Evolutionary conservation across 2,329 filamentous ascomycete species (phyloP).

Genomic region (Byssothecium circinans): DNA sequence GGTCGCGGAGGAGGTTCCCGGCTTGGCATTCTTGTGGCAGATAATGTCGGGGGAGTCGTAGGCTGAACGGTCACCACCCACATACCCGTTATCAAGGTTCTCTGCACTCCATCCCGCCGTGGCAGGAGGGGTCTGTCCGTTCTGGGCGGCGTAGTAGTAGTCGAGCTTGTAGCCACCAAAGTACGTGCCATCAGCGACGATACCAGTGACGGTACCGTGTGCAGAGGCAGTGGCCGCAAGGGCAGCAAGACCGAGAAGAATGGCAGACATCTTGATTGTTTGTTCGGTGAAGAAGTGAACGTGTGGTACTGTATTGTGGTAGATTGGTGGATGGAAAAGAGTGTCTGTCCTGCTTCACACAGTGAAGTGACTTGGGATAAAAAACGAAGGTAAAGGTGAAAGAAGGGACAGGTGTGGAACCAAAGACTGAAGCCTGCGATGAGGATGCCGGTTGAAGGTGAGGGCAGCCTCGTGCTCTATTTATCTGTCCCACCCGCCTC

Average conservation of each 20-base stretch:
- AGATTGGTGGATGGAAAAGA: conserved; percentile 22
- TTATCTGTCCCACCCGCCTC: conserved; percentile 15
- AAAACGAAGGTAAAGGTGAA: conserved; percentile 22
- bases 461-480: conserved; percentile 18
- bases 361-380: conserved; percentile 33
- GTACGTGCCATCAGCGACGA: conserved; percentile 52
- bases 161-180: conserved; percentile 49
- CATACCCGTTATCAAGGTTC: conserved; percentile 43
- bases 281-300: conserved; percentile 24
- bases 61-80: conserved; percentile 24
- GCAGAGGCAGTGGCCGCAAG: conserved; percentile 47
- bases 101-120: conserved; percentile 47
- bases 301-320: conserved; percentile 12
- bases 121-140: conserved; percentile 30
- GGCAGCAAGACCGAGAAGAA: conserved; percentile 32
- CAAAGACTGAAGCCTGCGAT: conserved; percentile 29
- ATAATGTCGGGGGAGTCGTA: conserved; percentile 52
- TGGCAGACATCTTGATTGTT: conserved; percentile 32
- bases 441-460: conserved; percentile 7
- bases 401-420: conserved; percentile 31
- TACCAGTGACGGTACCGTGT: conserved; percentile 50
- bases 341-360: conserved; percentile 37
- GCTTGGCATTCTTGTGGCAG: conserved; percentile 61
- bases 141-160: conserved; percentile 43
- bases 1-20: conserved; percentile 51